Base-by-base conservation (phyloP, 106 monocot genomes). In the Dendrobium nobile region DNA sequence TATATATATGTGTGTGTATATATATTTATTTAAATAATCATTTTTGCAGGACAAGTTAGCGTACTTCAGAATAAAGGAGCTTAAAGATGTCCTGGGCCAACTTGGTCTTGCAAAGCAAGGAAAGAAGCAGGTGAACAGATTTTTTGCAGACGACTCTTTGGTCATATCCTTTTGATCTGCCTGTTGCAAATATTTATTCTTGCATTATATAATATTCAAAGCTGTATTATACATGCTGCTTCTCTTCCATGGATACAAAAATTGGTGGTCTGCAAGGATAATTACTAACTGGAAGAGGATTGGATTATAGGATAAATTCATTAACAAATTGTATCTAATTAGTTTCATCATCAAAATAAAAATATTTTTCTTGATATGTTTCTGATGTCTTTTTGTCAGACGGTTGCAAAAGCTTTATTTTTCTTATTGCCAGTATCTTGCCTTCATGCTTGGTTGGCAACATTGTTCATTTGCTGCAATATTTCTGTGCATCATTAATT, bases 31-130 rank as follows among this genome's bases (percentile, higher is more conserved):
- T 17, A 13, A 51, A 78, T 72, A 8, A 47, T 78, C 18, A 24
- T 20, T 16, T 6, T 4, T 55, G 80, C 47, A 94, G 92, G 91
- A 88, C 24, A 94, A 97, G 74, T 79, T 97, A 75, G 67, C 87
- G 41, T 87, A 90, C 64, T 97, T 97, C 77, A 88, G 96, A 81
- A 94, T 97, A 78, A 94, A 90, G 81, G 96, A 97, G 80, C 92
- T 97, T 75, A 97, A 94, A 84, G 96, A 97, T 88, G 92, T 97
- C 47, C 72, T 97, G 26, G 85, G 83, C 48, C 90, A 97, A 80
- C 87, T 97, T 54, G 90, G 93, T 18, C 85, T 93, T 82, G 64
- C 92, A 76, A 97, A 97, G 82, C 93, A 97, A 86, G 96, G 96
- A 51, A 97, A 97, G 82, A 97, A 97, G 78, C 96, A 94, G 96